phyloP scores from a whole-genome alignment of 352 stramenopile species.

The Phytophthora constricta region DNA sequence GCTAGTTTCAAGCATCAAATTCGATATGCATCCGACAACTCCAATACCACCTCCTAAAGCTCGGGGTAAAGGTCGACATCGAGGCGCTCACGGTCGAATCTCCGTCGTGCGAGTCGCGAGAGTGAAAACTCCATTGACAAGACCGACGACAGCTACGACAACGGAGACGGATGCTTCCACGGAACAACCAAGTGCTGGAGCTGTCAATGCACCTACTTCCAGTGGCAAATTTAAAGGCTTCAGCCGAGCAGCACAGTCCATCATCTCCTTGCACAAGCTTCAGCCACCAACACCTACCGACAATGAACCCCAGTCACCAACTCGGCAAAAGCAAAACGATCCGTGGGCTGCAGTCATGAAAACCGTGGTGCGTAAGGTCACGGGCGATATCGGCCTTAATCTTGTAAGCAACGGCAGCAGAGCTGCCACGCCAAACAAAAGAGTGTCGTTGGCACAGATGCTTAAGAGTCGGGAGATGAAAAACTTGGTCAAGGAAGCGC shows the following conservation, averaged over 20 bases:
- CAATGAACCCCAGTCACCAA: background rate
- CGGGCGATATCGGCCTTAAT: background rate
- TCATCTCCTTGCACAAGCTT: constrained; percentile 36
- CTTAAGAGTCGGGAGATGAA: constrained; percentile 66
- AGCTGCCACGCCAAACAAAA: constrained; percentile 17
- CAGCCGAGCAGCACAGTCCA: constrained; percentile 43
- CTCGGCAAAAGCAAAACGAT: constrained; percentile 17
- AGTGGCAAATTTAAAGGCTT: constrained; percentile 21
- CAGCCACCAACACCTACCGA: constrained; percentile 4
- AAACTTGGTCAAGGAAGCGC: constrained; percentile 61
- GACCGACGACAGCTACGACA: background rate
- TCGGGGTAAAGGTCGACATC: constrained; percentile 13
- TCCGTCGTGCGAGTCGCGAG: constrained; percentile 18
- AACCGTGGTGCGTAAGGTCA: constrained; percentile 29
- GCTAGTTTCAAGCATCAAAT: too few species aligned
- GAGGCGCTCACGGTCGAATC: constrained; percentile 10
- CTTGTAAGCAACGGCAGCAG: background rate
- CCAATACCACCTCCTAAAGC: constrained; percentile 21
- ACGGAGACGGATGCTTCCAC: constrained; percentile 2
- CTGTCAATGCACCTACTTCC: background rate
- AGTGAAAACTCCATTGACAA: constrained; percentile 11
- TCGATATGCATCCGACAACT: constrained; percentile 13
- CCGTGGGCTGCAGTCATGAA: constrained; percentile 42
- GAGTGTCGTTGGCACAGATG: constrained; percentile 54
- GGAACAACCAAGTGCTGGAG: background rate